Evolutionary conservation across 164 flowering plant species (phyloP), one percentile per base, ranked within the genome.

Genomic region (Umbellularia californica): DNA sequence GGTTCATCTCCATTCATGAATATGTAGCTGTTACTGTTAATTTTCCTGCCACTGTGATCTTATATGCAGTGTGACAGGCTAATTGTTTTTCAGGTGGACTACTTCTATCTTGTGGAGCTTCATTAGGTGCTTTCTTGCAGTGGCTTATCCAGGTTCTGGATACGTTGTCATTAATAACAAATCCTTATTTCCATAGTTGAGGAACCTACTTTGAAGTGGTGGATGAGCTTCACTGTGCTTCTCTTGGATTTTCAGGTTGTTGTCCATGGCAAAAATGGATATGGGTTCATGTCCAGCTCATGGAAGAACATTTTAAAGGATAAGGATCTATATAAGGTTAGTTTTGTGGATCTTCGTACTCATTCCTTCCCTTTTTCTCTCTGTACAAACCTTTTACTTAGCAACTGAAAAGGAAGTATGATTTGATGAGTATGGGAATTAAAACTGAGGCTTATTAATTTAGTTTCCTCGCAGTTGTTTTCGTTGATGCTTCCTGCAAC

Each of bases 101-200:
- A 58, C 27, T 82, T 10, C 9, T 82, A 65, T 69, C 84, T 50
- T 71, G 28, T 72, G 81, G 79, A 79, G 79, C 77, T 74, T 82
- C 84, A 55, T n/a, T 82, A 28, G 84, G 84, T 35, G 50, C 70
- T 62, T 50, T 82, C 72, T 65, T 79, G 58, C 84, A 82, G 75
- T 82, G 81, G 80, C 70, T 82, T 27, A 75, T 77, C 27, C 84
- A 82, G 84, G 84, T 82, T 70, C 58, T 52, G 50, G 67, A 69
- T 3, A 5, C 50, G 23, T 70, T 23, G 58, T 50, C 22, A 27
- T 20, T 22, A 19, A 50, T 6, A 35, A 20, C 10, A 17, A 27
- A 27, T 27, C 15, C 51, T 41, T 22, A 20, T 70, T 47, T 69
- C 22, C 22, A 5, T 55, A 35, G 17, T 69, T 47, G 20, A 66